Percentiles rank a stretch among this genome's conserved stretches.
Evolutionary conservation across 1,284 basidiomycete genomes (phyloP).

Genomic region (Apiotrichum sp.): DNA sequence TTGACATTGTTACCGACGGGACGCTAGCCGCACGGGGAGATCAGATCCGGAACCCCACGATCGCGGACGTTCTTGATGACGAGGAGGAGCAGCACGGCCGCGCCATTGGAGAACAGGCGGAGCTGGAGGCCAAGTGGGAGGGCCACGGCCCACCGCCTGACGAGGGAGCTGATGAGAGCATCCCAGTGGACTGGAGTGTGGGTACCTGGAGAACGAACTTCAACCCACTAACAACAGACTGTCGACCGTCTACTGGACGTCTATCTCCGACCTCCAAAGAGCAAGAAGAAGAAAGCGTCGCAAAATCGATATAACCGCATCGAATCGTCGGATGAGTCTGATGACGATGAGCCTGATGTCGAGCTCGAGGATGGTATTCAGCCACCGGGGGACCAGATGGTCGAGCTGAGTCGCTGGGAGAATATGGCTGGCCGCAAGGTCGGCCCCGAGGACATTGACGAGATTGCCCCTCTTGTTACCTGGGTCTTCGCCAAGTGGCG

Average conservation of each 20-base stretch:
- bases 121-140: conserved; percentile 17
- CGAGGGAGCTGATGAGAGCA: conserved; percentile 60
- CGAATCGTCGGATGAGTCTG: conserved; percentile 25
- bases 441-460: conserved; percentile 53
- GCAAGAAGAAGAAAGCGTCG: conserved; percentile 20
- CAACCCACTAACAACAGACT: conserved; percentile 47
- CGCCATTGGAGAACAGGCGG: conserved; percentile 8
- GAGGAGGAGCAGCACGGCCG: conserved; percentile 18
- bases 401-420: conserved; percentile 55
- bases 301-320: conserved; percentile 18
- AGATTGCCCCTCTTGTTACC: conserved; percentile 48
- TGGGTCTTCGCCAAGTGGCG: conserved; percentile 68
- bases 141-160: conserved; percentile 45
- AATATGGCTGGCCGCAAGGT: conserved; percentile 50
- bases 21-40: conserved; percentile 42
- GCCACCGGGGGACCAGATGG: conserved; percentile 19
- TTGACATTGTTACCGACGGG: conserved; percentile 56
- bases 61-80: conserved; percentile 38
- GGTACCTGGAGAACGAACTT: conserved; percentile 8
- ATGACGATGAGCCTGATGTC: conserved; percentile 1
- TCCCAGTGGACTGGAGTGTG: conserved; percentile 54
- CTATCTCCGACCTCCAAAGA: conserved; percentile 51
- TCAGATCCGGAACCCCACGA: conserved; percentile 41
- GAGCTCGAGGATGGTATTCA: conserved; percentile 28
- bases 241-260: conserved; percentile 75